phyloP scores from a whole-genome alignment of 768 basidiomycete genomes.

The Lactarius akahatsu region DNA sequence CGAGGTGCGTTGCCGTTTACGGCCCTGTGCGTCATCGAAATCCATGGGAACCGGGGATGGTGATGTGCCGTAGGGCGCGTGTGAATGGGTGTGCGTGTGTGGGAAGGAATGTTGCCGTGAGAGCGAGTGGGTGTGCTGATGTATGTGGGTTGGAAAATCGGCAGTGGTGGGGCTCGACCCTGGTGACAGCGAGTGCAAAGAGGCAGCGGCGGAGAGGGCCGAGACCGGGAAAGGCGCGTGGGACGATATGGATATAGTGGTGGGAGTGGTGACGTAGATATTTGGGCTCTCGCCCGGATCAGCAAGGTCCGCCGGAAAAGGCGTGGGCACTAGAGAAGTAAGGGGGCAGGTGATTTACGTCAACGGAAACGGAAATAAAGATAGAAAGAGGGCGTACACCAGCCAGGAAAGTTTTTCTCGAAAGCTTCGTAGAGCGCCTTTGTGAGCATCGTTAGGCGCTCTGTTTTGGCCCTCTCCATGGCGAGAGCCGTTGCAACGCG shows the following conservation, averaged over 20 bases:
- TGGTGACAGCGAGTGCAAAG: slow-evolving; percentile 50
- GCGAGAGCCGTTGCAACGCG: slow-evolving; percentile 53
- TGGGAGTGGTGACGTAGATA: slow-evolving; percentile 71
- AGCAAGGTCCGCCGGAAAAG: slow-evolving; percentile 50
- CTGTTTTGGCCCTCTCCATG: slow-evolving; percentile 58
- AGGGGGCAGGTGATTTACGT: slow-evolving; percentile 31
- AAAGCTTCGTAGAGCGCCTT: slow-evolving; percentile 63
- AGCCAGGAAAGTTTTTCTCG: slow-evolving; percentile 54
- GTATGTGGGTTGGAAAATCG: slow-evolving; percentile 42
- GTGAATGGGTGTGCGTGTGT: slow-evolving; percentile 40
- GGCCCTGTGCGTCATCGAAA: slow-evolving; percentile 35
- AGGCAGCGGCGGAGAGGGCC: slow-evolving; percentile 40
- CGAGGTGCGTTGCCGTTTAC: slow-evolving; percentile 54
- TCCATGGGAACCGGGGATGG: slow-evolving; percentile 38
- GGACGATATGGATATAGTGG: slow-evolving; percentile 37
- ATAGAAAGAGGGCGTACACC: slow-evolving; percentile 41
- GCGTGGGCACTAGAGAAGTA: slow-evolving; percentile 32
- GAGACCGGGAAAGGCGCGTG: slow-evolving; percentile 41
- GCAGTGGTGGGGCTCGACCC: slow-evolving; percentile 53
- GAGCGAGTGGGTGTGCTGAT: slow-evolving; percentile 40
- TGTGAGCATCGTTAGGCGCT: slow-evolving; percentile 58
- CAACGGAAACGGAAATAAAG: not conserved
- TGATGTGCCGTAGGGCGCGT: slow-evolving; percentile 34
- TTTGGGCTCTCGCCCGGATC: slow-evolving; percentile 56
- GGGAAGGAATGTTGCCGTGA: slow-evolving; percentile 64